Evolutionary conservation across 345 rosid genomes (phyloP), one percentile per base, ranked within the genome.

Genomic region (Euphorbia peplus): DNA sequence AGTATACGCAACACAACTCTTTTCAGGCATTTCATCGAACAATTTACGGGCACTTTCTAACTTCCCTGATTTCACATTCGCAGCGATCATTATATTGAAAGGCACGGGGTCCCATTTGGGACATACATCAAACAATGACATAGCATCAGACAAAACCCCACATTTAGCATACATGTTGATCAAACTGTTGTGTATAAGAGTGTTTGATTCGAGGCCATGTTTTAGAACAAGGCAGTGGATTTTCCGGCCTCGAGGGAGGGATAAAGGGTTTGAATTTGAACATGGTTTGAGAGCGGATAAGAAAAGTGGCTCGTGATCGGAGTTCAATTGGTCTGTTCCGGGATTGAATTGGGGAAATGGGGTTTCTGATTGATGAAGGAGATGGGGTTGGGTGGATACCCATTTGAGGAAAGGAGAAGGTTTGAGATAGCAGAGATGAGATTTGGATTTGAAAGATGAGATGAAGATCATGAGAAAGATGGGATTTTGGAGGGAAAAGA

Each of bases 141-240:
- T 70, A 2, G 95, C 96, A 16, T 85, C 84, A 3, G n/a, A 64
- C 70, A 92, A 71, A 70, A 76, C 32, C 52, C 84, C 80, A 58
- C 91, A 87, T 78, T 83, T 93, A 1, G 87, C 80, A 68, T 93
- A 90, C 90, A 92, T 67, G 70, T 87, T 88, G 47, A 87, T 83
- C 68, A 90, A 81, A 63, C 97, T 88, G 68, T 90, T 93, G 24
- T 70, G 75, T 25, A 92, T 71, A 63, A 82, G 90, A 66, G 83
- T 74, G 79, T 88, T 88, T 4, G 86, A 86, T 30, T 66, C 72
- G n/a, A 83, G 72, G 71, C 97, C 96, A 0, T 83, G 81, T 63
- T 86, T 88, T 16, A 86, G 67, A 35, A 79, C 72, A 19, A 76
- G 69, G 77, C 83, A 66, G 48, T 92, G 98, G 56, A 84, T 72